Evolutionary conservation across 1,139 yeast genomes (phyloP), one percentile per base, ranked within the genome.

Genomic region (Arxiozyma heterogenica): DNA sequence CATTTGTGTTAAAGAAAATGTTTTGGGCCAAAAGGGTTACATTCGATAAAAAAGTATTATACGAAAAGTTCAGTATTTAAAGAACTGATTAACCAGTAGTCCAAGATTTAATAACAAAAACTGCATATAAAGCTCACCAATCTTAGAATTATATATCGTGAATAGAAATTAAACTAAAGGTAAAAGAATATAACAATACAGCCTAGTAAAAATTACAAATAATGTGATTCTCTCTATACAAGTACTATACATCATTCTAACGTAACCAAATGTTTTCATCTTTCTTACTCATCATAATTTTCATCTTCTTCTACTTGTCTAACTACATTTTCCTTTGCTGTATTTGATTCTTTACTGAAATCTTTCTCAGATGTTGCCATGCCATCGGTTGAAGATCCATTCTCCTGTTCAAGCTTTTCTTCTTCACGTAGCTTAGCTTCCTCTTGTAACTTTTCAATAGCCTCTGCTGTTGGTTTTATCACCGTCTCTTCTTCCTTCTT

Each of bases 251-350:
- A 44, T 3, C 18, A 11, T 7, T 17, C 9, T 45, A 45, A 45
- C 39, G 30, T 8, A 34, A 15, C n/a, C 12, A 15, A 34, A 15
- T 9, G 5, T 34, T 6, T 8, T 5, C 11, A 18, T 18, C 21
- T 30, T 22, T 21, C 12, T 44, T 80, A 89, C 55, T 85, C 94
- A 66, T 87, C 95, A 66, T 87, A 87, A 66, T 87, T 80, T 64
- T 85, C 91, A 65, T 87, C 95, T 64, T 86, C 95, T 52, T 84
- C 91, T 27, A 87, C 83, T 61, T 83, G 79, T 64, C 95, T 77
- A 67, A 85, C 82, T 23, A 87, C 89, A 38, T 85, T 83, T 60
- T 84, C 93, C 57, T 59, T 62, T 17, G 47, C 34, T 21, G 51
- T 30, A 12, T 25, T 20, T 30, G 51, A 22, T 17, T 49, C 47